Percentiles rank a stretch among this genome's conserved stretches.
These are phyloP conservation scores for Hyaloscypha finlandica DNA, from an alignment of 495 filamentous ascomycete genomes.

Conservation along the genomic window DNA sequence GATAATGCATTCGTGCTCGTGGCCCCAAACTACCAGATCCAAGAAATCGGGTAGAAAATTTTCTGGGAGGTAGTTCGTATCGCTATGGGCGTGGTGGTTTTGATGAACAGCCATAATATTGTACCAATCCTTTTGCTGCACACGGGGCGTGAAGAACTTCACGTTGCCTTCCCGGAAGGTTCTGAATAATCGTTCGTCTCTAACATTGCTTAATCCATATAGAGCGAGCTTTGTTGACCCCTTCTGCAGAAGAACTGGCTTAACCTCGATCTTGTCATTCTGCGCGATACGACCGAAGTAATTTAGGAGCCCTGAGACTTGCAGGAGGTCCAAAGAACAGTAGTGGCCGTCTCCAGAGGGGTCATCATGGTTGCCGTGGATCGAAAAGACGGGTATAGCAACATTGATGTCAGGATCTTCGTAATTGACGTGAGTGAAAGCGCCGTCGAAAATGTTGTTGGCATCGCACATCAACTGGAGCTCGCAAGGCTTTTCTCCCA, in stretches of 20 bases:
- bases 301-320: constrained; percentile 88
- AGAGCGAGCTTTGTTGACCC: constrained; percentile 91
- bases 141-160: constrained; percentile 83
- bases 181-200: constrained; percentile 90
- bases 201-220: constrained; percentile 95
- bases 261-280: constrained; percentile 87
- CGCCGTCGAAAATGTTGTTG: constrained; percentile 79
- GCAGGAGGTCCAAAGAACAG: constrained; percentile 87
- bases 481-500: constrained; percentile 93
- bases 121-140: constrained; percentile 91
- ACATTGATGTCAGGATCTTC: constrained; percentile 98
- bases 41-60: constrained; percentile 91
- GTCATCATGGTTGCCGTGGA: constrained; percentile 98
- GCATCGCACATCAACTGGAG: constrained; percentile 93
- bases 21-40: constrained; percentile 93
- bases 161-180: constrained; percentile 93
- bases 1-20: constrained; percentile 96
- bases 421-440: constrained; percentile 94
- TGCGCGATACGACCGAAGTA: constrained; percentile 93
- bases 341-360: constrained; percentile 90
- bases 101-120: constrained; percentile 96
- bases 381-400: constrained; percentile 95
- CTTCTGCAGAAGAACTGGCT: constrained; percentile 91
- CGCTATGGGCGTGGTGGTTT: constrained; percentile 89
- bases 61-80: constrained; percentile 90